Conservation (phyloP, 345 rosid genomes). For the Kandelia obovata region DNA sequence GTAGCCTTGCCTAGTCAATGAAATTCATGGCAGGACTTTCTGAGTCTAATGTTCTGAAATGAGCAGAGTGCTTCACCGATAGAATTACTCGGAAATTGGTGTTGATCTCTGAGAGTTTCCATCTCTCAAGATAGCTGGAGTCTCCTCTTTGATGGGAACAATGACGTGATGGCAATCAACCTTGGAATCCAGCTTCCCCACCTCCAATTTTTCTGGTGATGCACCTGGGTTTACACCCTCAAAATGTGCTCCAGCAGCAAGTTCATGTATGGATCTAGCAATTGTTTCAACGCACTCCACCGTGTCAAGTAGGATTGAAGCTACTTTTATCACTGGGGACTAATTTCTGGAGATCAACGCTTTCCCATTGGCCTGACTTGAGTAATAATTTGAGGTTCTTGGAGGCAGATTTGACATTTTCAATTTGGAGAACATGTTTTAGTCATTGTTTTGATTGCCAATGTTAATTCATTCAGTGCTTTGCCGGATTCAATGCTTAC, state of each 20-base stretch:
- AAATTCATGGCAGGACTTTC: too few species aligned
- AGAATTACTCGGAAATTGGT: too few species aligned
- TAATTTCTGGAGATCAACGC: conserved; percentile 34
- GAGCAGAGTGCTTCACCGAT: too few species aligned
- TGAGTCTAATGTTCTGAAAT: too few species aligned
- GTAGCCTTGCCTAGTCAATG: too few species aligned
- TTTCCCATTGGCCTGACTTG: conserved; percentile 41
- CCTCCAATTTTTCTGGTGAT: conserved; percentile 28
- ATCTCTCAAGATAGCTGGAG: neutral
- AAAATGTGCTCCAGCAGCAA: conserved; percentile 50
- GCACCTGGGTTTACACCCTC: conserved; percentile 22
- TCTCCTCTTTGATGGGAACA: conserved; percentile 1
- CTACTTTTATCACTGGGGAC: conserved; percentile 41
- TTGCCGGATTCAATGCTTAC: conserved; percentile 50
- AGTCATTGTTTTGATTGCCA: conserved; percentile 44
- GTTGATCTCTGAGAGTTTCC: neutral
- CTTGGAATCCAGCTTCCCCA: conserved; percentile 6
- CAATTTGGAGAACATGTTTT: conserved; percentile 39
- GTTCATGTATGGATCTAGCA: conserved; percentile 49
- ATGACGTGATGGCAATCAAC: conserved; percentile 5
- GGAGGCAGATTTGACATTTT: conserved; percentile 35
- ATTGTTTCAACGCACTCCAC: conserved; percentile 45
- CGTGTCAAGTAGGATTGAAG: conserved; percentile 51
- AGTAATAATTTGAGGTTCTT: conserved; percentile 44
- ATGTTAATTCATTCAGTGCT: conserved; percentile 54